Evolutionary conservation across 1,284 basidiomycete species (phyloP).

Genomic region (Pseudozyma sp.): DNA sequence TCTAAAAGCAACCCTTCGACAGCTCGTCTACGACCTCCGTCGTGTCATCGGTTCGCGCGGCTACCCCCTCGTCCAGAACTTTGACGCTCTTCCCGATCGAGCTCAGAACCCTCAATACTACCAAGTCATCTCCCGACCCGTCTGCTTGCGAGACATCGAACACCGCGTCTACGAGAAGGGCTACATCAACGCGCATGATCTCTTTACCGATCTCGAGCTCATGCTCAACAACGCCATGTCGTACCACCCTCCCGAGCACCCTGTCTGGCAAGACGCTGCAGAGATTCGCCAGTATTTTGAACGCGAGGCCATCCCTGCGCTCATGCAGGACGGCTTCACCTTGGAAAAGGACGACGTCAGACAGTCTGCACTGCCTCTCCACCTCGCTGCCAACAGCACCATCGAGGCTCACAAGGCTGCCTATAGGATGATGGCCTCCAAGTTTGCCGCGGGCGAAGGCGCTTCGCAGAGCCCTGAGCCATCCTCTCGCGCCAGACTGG

Average conservation of each 20-base stretch:
- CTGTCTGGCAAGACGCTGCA: slow-evolving; percentile 61
- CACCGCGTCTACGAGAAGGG: slow-evolving; percentile 48
- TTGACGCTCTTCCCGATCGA: slow-evolving; percentile 59
- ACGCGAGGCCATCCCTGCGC: slow-evolving; percentile 54
- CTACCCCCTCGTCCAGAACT: slow-evolving; percentile 48
- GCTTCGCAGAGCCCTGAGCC: slow-evolving; percentile 44
- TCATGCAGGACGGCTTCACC: slow-evolving; percentile 65
- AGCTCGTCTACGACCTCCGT: slow-evolving; percentile 50
- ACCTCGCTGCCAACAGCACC: slow-evolving; percentile 56
- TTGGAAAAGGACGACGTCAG: slow-evolving; percentile 64
- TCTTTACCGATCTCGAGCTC: slow-evolving; percentile 57
- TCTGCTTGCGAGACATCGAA: slow-evolving; percentile 60
- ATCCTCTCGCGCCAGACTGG: slow-evolving; percentile 21
- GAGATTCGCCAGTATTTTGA: slow-evolving; percentile 59
- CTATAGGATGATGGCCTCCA: slow-evolving; percentile 45
- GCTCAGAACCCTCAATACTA: slow-evolving; percentile 66
- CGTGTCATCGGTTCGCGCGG: slow-evolving; percentile 41
- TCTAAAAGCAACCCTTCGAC: slow-evolving; percentile 60
- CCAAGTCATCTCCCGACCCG: slow-evolving; percentile 57
- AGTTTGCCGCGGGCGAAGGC: slow-evolving; percentile 16
- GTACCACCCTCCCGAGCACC: slow-evolving; percentile 58
- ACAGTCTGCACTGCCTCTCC: slow-evolving; percentile 60
- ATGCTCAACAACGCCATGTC: slow-evolving; percentile 67
- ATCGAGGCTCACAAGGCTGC: slow-evolving; percentile 53
- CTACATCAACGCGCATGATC: slow-evolving; percentile 61